These are phyloP conservation scores for Moringa oleifera DNA, from an alignment of 345 rosid species.

Conservation along the genomic window DNA sequence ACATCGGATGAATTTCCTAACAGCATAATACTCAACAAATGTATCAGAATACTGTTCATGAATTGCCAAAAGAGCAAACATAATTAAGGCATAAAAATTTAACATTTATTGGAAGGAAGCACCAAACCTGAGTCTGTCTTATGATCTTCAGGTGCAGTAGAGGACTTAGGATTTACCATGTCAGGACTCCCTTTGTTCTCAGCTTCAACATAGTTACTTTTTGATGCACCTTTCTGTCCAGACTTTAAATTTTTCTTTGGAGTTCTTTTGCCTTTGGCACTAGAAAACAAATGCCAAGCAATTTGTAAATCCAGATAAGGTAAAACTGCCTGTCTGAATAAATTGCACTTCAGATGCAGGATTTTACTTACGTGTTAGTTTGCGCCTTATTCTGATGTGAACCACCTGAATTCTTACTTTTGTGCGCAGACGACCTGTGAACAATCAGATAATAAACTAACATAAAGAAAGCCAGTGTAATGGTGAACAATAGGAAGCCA, in stretches of 20 bases:
- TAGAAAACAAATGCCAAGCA: conserved; percentile 21
- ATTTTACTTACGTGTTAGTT: conserved; percentile 47
- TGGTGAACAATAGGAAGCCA: conserved; percentile 1
- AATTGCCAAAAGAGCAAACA: not conserved
- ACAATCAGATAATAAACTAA: conserved; percentile 12
- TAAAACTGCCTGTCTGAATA: not conserved
- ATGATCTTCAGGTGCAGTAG: conserved; percentile 18
- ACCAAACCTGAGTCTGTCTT: conserved; percentile 34
- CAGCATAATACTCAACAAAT: not conserved
- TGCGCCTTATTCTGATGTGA: conserved; percentile 38
- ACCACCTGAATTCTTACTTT: conserved; percentile 34
- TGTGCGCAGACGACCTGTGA: conserved; percentile 51
- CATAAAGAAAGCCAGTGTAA: not conserved
- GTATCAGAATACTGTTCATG: not conserved
- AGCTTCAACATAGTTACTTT: conserved; percentile 28
- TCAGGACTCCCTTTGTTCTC: conserved; percentile 43
- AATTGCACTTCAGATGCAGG: conserved; percentile 8
- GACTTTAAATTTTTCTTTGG: conserved; percentile 59
- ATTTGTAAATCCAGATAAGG: conserved; percentile 10
- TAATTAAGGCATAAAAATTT: not conserved
- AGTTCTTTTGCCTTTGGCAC: conserved; percentile 78
- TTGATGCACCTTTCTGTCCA: conserved; percentile 24
- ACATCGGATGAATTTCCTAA: too few species aligned
- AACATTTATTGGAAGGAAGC: not conserved
- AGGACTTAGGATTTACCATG: conserved; percentile 34